phyloP scores from a whole-genome alignment of 2,329 filamentous ascomycete species.

The Pseudocercospora crystallina region DNA sequence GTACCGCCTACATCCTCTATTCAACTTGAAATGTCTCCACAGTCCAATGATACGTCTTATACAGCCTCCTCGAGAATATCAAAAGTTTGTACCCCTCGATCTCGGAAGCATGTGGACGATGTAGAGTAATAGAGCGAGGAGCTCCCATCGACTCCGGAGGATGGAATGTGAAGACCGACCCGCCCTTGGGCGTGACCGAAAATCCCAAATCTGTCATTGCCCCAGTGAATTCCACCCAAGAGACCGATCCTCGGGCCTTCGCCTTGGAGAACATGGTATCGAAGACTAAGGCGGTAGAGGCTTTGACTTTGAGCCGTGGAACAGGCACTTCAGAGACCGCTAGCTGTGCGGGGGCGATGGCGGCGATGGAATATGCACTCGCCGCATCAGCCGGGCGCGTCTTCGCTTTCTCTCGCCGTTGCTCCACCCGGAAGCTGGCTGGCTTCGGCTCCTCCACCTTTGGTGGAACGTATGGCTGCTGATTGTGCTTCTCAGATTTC shows the following conservation, averaged over 20 bases:
- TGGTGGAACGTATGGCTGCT: slow-evolving; percentile 11
- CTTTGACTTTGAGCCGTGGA: slow-evolving; percentile 17
- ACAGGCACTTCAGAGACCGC: slow-evolving; percentile 5
- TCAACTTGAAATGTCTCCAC: slow-evolving; percentile 17
- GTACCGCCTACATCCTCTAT: not conserved
- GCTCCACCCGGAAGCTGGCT: slow-evolving; percentile 8
- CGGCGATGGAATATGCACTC: slow-evolving; percentile 12
- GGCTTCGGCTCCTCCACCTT: slow-evolving; percentile 5
- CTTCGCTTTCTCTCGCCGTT: slow-evolving; percentile 18
- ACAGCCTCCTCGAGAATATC: slow-evolving; percentile 10
- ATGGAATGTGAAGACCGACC: slow-evolving; percentile 18
- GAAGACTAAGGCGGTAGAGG: slow-evolving; percentile 17
- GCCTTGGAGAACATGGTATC: slow-evolving; percentile 14
- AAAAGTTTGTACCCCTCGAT: slow-evolving; percentile 19
- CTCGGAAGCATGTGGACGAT: slow-evolving; percentile 21
- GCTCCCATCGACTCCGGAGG: slow-evolving; percentile 13
- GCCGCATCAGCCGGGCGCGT: slow-evolving; percentile 10
- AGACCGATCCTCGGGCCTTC: slow-evolving; percentile 14
- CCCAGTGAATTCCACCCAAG: slow-evolving; percentile 15
- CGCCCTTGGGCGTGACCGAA: slow-evolving; percentile 18
- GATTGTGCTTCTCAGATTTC: slow-evolving; percentile 7
- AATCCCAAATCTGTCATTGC: slow-evolving; percentile 21
- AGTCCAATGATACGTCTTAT: slow-evolving; percentile 14
- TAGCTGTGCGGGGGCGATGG: slow-evolving; percentile 5
- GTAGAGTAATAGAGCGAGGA: slow-evolving; percentile 12